Evolutionary conservation across 192 early-diverging fungal species (phyloP).

Genomic region (Phlyctochytrium planicorne): DNA sequence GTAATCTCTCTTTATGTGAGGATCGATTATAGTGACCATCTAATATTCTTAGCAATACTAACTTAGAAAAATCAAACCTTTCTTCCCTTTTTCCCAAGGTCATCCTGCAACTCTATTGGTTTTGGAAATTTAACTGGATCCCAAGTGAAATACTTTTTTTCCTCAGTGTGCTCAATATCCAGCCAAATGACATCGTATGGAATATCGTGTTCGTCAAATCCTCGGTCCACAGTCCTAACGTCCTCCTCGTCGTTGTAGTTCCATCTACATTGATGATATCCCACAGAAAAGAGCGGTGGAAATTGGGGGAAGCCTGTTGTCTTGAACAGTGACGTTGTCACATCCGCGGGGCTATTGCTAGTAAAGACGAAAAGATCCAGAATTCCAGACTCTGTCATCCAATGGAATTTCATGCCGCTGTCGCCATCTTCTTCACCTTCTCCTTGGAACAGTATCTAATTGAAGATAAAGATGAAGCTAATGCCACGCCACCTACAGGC

Average conservation of each 20-base stretch:
- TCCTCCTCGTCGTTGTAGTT: slow-evolving; percentile 93
- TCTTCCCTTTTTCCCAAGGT: slow-evolving; percentile 69
- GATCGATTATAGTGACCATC: slow-evolving; percentile 96
- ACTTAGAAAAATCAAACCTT: slow-evolving; percentile 46
- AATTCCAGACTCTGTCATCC: slow-evolving; percentile 90
- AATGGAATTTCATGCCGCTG: slow-evolving; percentile 59
- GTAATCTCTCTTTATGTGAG: slow-evolving; percentile 89
- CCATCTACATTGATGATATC: slow-evolving; percentile 98
- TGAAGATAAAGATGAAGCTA: too few relatives aligned
- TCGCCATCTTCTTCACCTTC: slow-evolving; percentile 47
- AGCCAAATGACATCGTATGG: slow-evolving; percentile 99
- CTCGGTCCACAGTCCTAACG: slow-evolving; percentile 78
- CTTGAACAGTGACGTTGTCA: slow-evolving; percentile 69
- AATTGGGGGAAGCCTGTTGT: slow-evolving; percentile 83
- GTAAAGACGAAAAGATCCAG: slow-evolving; percentile 88
- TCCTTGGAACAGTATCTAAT: slow-evolving; percentile 1
- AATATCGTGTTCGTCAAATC: slow-evolving; percentile 88
- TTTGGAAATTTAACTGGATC: slow-evolving; percentile 87
- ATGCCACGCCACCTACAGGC: slow-evolving; percentile 16
- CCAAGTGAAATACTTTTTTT: slow-evolving; percentile 98
- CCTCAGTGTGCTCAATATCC: slow-evolving; percentile 99
- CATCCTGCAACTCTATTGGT: slow-evolving; percentile 78
- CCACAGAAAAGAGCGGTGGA: slow-evolving; percentile 86
- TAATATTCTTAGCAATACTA: slow-evolving; percentile 26
- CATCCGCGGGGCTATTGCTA: slow-evolving; percentile 66